Evolutionary conservation across 441 rosid species (phyloP), one percentile per base, ranked within the genome.

Genomic region (Croton laevigatus): DNA sequence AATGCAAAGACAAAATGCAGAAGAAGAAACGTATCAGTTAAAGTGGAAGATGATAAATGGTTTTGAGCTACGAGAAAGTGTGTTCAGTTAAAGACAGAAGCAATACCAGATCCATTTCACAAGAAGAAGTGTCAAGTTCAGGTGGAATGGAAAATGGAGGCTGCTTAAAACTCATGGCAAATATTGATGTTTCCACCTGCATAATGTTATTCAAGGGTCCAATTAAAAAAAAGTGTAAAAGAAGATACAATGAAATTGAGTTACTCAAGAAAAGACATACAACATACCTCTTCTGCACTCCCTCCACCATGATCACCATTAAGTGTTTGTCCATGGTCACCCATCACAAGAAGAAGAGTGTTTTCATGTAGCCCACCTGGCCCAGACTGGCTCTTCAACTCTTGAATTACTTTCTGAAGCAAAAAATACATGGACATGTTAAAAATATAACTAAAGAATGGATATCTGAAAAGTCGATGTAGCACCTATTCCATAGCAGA

Each of bases 231-330:
- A 23, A 12, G 14, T 6, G 42, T 1, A 17, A n/a, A 27, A 66
- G 27, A 34, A 48, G 22, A 19, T 7, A 59, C 1, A 72, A 22
- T 51, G 72, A 75, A 53, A 66, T 68, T 44, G 61, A 60, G 37
- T 34, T 38, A 40, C 59, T 52, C 60, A 23, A 42, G 61, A 62
- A 23, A 49, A 17, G 69, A 76, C 45, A 65, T 62, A 51, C 62
- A 70, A 9, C 11, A 23, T 66, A 95, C 99, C 93, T 93, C 99
- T 84, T 92, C 97, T 48, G 96, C 81, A 84, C 93, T 88, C 66
- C 97, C 99, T 78, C 99, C 99, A 37, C 98, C 98, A 83, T 95
- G 99, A 86, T 93, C 98, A 68, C 99, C 99, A 70, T 93, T 91
- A 70, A 89, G 68, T 61, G 99, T 93, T 91, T 95, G 98, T 64